phyloP scores from a whole-genome alignment of 805 yeast genomes.

The Lipomyces kockii region DNA sequence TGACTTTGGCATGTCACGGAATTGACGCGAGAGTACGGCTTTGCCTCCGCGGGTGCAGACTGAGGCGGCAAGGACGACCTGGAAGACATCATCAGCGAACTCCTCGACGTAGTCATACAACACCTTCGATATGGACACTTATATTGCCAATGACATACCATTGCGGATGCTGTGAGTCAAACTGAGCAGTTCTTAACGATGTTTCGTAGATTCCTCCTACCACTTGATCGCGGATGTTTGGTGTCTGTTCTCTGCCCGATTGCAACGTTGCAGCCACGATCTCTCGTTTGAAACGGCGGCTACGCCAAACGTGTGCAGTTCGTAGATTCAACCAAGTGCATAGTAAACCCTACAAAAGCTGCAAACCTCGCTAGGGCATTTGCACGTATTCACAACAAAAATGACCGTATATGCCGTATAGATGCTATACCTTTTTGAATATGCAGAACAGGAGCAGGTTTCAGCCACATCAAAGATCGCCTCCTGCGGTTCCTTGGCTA shows the following conservation, averaged over 20 bases:
- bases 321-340: neutral
- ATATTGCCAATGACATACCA: neutral
- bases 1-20: conserved; percentile 80
- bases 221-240: neutral
- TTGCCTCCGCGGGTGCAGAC: conserved; percentile 93
- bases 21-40: conserved; percentile 86
- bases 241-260: neutral
- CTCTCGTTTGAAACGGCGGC: neutral
- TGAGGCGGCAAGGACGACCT: conserved; percentile 74
- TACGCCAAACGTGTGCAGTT: neutral
- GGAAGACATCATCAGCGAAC: neutral
- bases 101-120: neutral
- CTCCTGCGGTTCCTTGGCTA: neutral
- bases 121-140: neutral
- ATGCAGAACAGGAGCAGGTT: no score
- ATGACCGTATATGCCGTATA: neutral
- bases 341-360: neutral
- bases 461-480: no score
- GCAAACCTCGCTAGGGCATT: neutral
- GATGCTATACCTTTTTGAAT: no score
- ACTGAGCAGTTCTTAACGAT: neutral
- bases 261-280: conserved; percentile 1
- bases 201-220: neutral
- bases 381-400: neutral
- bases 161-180: neutral